A percentile compares a stretch with the other conserved stretches of the same genome.
These are phyloP conservation scores for Umbellularia californica DNA, from an alignment of 164 flowering plant genomes.

Conservation along the genomic window DNA sequence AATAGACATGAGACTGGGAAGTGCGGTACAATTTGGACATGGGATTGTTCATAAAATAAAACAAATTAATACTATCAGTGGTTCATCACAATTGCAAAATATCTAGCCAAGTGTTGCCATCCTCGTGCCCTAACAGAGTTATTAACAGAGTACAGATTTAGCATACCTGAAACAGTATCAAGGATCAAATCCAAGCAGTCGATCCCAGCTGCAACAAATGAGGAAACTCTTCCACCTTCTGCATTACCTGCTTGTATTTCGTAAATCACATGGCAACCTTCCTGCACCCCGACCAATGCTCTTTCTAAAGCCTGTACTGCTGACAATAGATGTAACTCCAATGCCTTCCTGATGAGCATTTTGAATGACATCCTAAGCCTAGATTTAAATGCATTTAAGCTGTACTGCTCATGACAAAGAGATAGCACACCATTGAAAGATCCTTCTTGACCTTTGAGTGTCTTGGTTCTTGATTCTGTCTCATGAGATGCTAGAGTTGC, in stretches of 20 bases:
- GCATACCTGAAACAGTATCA: constrained; percentile 70
- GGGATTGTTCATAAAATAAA: neutral
- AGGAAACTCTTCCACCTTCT: constrained; percentile 58
- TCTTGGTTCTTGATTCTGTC: constrained; percentile 54
- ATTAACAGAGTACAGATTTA: too few species aligned
- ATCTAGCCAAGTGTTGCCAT: neutral
- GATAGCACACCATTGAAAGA: constrained; percentile 14
- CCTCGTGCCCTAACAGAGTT: neutral
- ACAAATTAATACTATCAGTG: neutral
- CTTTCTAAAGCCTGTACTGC: constrained; percentile 66
- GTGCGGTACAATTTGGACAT: neutral
- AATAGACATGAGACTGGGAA: too few species aligned
- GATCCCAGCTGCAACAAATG: constrained; percentile 74
- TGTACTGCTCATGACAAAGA: constrained; percentile 19
- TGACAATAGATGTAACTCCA: constrained; percentile 55
- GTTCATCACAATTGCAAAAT: neutral
- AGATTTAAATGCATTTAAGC: constrained; percentile 56
- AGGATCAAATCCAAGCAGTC: constrained; percentile 81
- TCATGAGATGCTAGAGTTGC: constrained; percentile 71
- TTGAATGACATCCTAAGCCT: constrained; percentile 69
- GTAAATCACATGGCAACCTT: constrained; percentile 38
- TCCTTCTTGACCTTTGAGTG: constrained; percentile 24
- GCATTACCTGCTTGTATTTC: constrained; percentile 42
- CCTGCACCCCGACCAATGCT: constrained; percentile 71
- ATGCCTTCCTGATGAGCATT: constrained; percentile 44